Evolutionary conservation across 345 rosid genomes (phyloP), one percentile per base, ranked within the genome.

Genomic region (Triadica sebifera): DNA sequence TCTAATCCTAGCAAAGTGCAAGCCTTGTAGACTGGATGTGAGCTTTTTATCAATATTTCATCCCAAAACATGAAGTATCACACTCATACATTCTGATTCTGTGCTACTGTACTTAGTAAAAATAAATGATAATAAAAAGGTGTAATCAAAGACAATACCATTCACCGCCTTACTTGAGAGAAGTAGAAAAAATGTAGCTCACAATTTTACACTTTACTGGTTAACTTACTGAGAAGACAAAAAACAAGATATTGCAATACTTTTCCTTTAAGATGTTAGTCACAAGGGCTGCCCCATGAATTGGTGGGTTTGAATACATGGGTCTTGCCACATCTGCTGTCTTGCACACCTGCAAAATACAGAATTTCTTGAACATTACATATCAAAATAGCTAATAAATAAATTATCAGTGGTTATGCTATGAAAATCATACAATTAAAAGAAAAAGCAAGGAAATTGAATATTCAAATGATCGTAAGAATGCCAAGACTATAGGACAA

Each of bases 221-320:
- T 46, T n/a, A n/a, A n/a, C n/a, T n/a, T n/a, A n/a, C n/a, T n/a
- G n/a, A n/a, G n/a, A n/a, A n/a, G n/a, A n/a, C n/a, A n/a, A n/a
- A n/a, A n/a, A 56, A 51, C 53, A 11, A 20, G 22, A 41, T 16
- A 39, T 1, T 19, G 6, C 41, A 22, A 8, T 79, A 87, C 95
- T 84, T 88, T 82, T 93, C 90, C 74, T 80, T 86, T 51, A 93
- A 89, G 76, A 93, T 85, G 61, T 83, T 53, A 69, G 94, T 94
- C 51, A 88, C 98, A 57, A 93, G 90, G 1, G 96, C 88, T 68
- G 96, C 97, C 70, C 98, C 98, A 60, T 93, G 97, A 49, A 93
- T 85, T 13, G 98, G 97, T 76, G 98, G 98, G 51, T 84, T 90
- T 57, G 97, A 91, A 82, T 89, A 91, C 98, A 93, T 90, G 49